Evolutionary conservation across 2,329 filamentous ascomycete genomes (phyloP).

Genomic region (Fusarium praegraminearum): DNA sequence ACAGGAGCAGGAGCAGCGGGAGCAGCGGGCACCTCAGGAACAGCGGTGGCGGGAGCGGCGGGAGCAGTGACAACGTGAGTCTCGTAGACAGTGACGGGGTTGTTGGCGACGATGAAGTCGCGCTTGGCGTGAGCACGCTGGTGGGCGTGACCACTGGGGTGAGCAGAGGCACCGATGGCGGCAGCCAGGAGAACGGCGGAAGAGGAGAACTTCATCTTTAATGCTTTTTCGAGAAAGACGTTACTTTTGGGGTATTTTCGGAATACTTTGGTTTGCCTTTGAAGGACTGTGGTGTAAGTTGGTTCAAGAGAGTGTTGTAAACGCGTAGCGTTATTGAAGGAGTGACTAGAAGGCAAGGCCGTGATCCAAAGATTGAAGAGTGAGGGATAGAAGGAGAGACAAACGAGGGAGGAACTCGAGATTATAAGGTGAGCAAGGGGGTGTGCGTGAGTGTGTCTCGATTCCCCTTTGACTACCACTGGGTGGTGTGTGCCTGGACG

Average conservation of each 20-base stretch:
- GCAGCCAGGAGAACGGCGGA: conserved; percentile 54
- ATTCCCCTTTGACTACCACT: conserved; percentile 17
- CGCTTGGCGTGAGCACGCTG: conserved; percentile 51
- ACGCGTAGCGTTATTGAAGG: conserved; percentile 44
- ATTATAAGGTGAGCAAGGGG: conserved; percentile 48
- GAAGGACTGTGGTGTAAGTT: conserved; percentile 41
- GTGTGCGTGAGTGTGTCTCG: conserved; percentile 34
- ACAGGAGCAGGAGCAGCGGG: conserved; percentile 6
- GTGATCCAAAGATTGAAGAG: conserved; percentile 38
- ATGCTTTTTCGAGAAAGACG: conserved; percentile 17
- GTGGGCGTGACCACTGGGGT: conserved; percentile 56
- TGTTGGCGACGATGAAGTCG: conserved; percentile 53
- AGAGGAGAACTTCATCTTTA: conserved; percentile 58
- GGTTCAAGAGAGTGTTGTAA: conserved; percentile 45
- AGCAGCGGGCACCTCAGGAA: conserved; percentile 8
- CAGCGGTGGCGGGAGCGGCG: conserved; percentile 6
- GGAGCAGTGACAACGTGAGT: conserved; percentile 30
- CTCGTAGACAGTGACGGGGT: conserved; percentile 48
- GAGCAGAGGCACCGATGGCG: conserved; percentile 57
- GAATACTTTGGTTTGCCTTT: conserved; percentile 45
- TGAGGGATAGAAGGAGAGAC: conserved; percentile 19
- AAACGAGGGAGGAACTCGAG: conserved; percentile 44
- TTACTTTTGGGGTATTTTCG: conserved; percentile 40
- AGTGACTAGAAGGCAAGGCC: conserved; percentile 46
- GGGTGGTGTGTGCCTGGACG: conserved; percentile 26